Conservation (phyloP, 2,329 filamentous ascomycete species). For the Phyllosticta ampelicida region DNA sequence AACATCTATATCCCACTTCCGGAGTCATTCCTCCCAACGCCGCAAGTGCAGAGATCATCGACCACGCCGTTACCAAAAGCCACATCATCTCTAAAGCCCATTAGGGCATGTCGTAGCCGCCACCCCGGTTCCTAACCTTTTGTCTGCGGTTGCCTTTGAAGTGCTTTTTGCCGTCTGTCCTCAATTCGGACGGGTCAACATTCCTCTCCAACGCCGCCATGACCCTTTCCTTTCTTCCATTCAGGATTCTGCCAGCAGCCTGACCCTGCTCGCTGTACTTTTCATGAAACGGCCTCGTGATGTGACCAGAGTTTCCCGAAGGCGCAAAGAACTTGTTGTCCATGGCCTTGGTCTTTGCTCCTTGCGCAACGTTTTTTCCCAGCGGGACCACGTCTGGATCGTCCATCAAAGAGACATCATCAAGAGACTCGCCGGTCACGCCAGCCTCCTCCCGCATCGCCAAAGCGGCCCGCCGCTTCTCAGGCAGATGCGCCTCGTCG, state of each 20-base stretch:
- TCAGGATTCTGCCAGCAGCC: conserved; percentile 52
- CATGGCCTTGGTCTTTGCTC: conserved; percentile 63
- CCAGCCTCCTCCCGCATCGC: conserved; percentile 32
- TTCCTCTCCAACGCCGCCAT: conserved; percentile 78
- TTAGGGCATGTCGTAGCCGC: neutral
- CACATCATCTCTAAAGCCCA: neutral
- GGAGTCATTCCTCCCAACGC: conserved; percentile 1
- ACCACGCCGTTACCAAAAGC: neutral
- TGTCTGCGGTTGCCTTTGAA: conserved; percentile 67
- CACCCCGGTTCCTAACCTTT: conserved; percentile 22
- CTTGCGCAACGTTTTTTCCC: conserved; percentile 33
- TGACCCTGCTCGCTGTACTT: conserved; percentile 76
- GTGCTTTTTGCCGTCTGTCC: conserved; percentile 73
- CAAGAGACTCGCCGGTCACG: conserved; percentile 28
- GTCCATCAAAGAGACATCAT: conserved; percentile 33
- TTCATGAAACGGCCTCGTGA: conserved; percentile 76
- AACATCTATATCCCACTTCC: neutral
- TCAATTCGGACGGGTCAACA: conserved; percentile 69
- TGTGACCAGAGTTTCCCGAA: conserved; percentile 50
- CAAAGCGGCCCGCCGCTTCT: conserved; percentile 62
- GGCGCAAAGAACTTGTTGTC: conserved; percentile 85
- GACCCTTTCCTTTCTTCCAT: conserved; percentile 69
- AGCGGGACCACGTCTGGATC: conserved; percentile 40
- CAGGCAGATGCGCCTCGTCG: conserved; percentile 68
- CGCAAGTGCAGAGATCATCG: conserved; percentile 1